A percentile compares a stretch with the other conserved stretches of the same genome.
Conservation (phyloP, 2,329 filamentous ascomycete genomes). For the Cladophialophora yegresii region DNA sequence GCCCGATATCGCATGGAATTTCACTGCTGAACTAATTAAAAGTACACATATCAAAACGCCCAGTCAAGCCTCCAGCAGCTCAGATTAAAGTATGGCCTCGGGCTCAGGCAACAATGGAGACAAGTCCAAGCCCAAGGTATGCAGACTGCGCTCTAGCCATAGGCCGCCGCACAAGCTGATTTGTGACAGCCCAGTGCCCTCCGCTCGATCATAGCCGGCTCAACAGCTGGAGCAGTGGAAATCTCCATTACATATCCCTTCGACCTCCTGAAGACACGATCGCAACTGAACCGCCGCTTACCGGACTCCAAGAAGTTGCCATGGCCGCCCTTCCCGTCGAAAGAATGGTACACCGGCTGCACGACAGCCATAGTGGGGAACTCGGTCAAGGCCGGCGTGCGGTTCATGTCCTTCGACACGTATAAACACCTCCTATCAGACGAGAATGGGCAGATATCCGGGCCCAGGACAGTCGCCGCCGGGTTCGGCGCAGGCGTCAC, state of each 20-base stretch:
- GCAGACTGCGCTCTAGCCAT: neutral
- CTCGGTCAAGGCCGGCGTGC: conserved; percentile 91
- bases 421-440: conserved; percentile 84
- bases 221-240: conserved; percentile 90
- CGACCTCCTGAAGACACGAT: conserved; percentile 94
- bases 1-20: conserved; percentile 2
- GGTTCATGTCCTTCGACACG: conserved; percentile 94
- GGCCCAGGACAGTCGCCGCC: conserved; percentile 85
- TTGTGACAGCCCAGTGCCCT: conserved; percentile 68
- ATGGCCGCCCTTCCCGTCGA: conserved; percentile 83
- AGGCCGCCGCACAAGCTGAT: conserved; percentile 9
- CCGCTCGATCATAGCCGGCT: conserved; percentile 87
- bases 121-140: conserved; percentile 26
- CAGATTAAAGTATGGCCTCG: conserved; percentile 24
- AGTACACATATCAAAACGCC: neutral
- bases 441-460: conserved; percentile 81
- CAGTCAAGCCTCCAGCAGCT: neutral
- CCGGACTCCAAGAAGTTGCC: conserved; percentile 82
- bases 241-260: conserved; percentile 95
- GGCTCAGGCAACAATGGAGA: conserved; percentile 23
- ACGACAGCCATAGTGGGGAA: conserved; percentile 97
- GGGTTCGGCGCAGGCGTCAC: conserved; percentile 95
- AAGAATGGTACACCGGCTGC: conserved; percentile 96
- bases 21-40: neutral
- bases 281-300: conserved; percentile 85